Base-by-base conservation (phyloP, 2,329 filamentous ascomycete species). In the Alternaria metachromatica region DNA sequence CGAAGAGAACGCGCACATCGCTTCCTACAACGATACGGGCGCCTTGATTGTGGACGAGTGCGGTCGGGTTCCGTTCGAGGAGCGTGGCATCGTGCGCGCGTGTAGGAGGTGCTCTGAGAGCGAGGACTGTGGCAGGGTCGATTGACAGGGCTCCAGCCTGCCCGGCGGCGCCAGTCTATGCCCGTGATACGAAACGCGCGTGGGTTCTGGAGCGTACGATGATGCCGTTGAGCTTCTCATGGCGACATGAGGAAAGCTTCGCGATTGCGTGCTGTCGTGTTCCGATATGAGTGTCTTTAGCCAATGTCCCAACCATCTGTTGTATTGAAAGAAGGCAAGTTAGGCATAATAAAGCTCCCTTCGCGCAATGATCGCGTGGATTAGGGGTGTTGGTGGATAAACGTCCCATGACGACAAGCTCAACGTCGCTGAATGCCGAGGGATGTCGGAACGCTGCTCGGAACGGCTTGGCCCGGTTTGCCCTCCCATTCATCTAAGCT, bases 21-120 rank as follows among this genome's bases (percentile, higher is more conserved):
- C 74, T 71, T 53, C 75, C 74, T 15, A 73, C 69, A 1, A 78
- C 75, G 20, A 78, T 77, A 21, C 76, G 74, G n/a, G 76, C 76
- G 33, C 75, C 75, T 61, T 78, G 76, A 30, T 76, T 73, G 51
- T 78, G 72, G 13, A 77, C 65, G 9, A 77, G 65, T 3, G 70
- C 64, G 3, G 72, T 73, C 4, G 74, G 70, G 28, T 75, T 76
- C 37, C 74, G 74, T 62, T 79, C 75, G 56, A 78, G 72, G 20
- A 79, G 68, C 1, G 73, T 76, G 49, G 78, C 71, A 43, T 53
- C 66, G 44, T 73, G 71, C 55, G 65, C 62, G 49, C 71, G 71
- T 58, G 71, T 51, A 73, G 67, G 28, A 75, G 71, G 18, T 67
- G 67, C 54, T 41, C 69, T 73, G 26, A 79, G 71, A 20, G 75